A percentile compares a stretch with the other conserved stretches of the same genome.
These are phyloP conservation scores for Pyrenophora graminea DNA, from an alignment of 2,329 filamentous ascomycete species.

Conservation along the genomic window DNA sequence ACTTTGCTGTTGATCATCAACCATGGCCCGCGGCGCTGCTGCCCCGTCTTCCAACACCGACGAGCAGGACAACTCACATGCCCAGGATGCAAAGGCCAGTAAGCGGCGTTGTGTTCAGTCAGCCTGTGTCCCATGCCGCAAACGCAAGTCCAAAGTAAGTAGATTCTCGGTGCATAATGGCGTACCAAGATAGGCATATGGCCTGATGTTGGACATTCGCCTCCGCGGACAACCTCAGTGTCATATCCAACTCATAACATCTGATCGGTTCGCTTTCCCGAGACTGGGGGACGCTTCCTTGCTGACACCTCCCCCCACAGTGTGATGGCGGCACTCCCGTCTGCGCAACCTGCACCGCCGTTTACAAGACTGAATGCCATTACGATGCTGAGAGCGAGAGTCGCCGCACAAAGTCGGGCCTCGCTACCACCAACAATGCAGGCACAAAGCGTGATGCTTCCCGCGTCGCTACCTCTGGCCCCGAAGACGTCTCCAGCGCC, in stretches of 20 bases:
- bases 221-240: conserved; percentile 26
- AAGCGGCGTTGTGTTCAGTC: conserved; percentile 45
- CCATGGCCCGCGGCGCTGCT: conserved; percentile 37
- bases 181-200: background rate
- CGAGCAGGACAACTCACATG: conserved; percentile 21
- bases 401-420: conserved; percentile 47
- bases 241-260: background rate
- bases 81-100: conserved; percentile 29
- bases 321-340: conserved; percentile 56
- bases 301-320: conserved; percentile 38
- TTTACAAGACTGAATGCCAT: conserved; percentile 56
- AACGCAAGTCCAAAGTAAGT: conserved; percentile 56
- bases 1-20: conserved; percentile 14
- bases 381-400: conserved; percentile 57
- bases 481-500: conserved; percentile 22
- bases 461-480: conserved; percentile 13
- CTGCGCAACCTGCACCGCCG: conserved; percentile 57
- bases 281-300: background rate
- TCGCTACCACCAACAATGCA: conserved; percentile 22
- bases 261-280: background rate
- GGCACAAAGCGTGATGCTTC: conserved; percentile 40
- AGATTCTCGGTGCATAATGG: background rate
- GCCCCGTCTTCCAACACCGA: conserved; percentile 26
- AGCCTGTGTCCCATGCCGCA: conserved; percentile 56
- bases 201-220: conserved; percentile 14